Percentiles rank a stretch among this genome's conserved stretches.
These are phyloP conservation scores for Talaromyces verruculosus DNA, from an alignment of 2,329 filamentous ascomycete genomes.

Conservation along the genomic window DNA sequence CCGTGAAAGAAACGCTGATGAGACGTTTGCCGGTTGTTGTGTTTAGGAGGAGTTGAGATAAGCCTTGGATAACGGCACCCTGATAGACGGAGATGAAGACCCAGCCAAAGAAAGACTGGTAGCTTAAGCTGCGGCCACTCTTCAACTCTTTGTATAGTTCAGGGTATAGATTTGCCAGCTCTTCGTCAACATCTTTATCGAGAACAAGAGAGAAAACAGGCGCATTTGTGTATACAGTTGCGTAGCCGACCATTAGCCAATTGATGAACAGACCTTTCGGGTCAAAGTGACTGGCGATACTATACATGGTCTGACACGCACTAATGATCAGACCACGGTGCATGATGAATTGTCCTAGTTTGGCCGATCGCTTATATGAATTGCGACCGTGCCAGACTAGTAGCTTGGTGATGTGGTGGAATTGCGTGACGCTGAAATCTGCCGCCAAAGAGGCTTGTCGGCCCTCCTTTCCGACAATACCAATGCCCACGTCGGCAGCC, in stretches of 20 bases:
- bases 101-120: constrained; percentile 96
- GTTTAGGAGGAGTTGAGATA: constrained; percentile 82
- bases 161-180: constrained; percentile 89
- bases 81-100: constrained; percentile 94
- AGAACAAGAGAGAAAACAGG: constrained; percentile 92
- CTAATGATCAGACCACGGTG: constrained; percentile 93
- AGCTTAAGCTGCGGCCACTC: constrained; percentile 78
- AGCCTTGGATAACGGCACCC: constrained; percentile 90
- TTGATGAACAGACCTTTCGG: constrained; percentile 94
- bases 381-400: constrained; percentile 99
- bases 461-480: constrained; percentile 97
- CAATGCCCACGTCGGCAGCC: constrained; percentile 94
- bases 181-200: constrained; percentile 92
- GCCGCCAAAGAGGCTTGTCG: constrained; percentile 91
- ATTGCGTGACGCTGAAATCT: constrained; percentile 95
- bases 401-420: constrained; percentile 90
- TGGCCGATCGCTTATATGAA: constrained; percentile 92
- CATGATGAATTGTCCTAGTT: constrained; percentile 96
- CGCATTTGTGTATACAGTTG: constrained; percentile 89
- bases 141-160: constrained; percentile 98
- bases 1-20: constrained; percentile 89
- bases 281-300: constrained; percentile 87
- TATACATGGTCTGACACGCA: constrained; percentile 96
- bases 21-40: constrained; percentile 67
- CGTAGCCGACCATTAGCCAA: constrained; percentile 95